Evolutionary conservation across 1,284 basidiomycete genomes (phyloP).

Genomic region (Sanghuangporus sanghuang): DNA sequence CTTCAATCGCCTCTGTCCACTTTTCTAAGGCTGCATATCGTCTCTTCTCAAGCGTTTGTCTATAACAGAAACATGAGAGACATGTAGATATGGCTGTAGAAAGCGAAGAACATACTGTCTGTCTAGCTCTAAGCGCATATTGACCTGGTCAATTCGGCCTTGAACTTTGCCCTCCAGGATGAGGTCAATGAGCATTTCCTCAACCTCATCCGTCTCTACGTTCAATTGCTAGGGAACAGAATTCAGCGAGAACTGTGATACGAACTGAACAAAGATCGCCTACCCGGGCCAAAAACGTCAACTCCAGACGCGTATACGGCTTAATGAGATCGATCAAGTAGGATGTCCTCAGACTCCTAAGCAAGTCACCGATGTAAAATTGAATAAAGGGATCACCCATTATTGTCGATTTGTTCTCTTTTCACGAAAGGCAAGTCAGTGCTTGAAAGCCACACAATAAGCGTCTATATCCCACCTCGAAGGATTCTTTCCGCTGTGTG

Average conservation of each 20-base stretch:
- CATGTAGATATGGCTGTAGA: background rate
- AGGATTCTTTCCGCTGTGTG: constrained; percentile 95
- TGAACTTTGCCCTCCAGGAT: constrained; percentile 95
- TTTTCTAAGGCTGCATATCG: constrained; percentile 78
- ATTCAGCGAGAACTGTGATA: background rate
- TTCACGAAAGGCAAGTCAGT: constrained; percentile 1
- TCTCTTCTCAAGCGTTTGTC: constrained; percentile 78
- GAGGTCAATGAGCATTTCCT: constrained; percentile 88
- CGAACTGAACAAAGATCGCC: constrained; percentile 17
- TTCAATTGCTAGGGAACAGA: constrained; percentile 77
- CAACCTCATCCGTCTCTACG: constrained; percentile 82
- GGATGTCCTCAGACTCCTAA: constrained; percentile 89
- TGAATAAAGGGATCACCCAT: constrained; percentile 94
- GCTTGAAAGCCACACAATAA: constrained; percentile 5
- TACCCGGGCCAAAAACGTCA: constrained; percentile 87
- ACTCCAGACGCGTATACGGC: constrained; percentile 90
- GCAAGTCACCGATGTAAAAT: constrained; percentile 90
- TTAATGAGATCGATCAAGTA: constrained; percentile 98
- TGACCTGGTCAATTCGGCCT: constrained; percentile 93
- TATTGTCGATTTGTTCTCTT: constrained; percentile 90
- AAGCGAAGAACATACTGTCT: constrained; percentile 57
- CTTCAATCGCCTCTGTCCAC: constrained; percentile 76
- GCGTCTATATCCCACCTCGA: constrained; percentile 46
- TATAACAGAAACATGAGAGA: constrained; percentile 27
- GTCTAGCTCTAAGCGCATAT: constrained; percentile 87